Conservation (phyloP, 805 yeast genomes). For the Yarrowia sp. region DNA sequence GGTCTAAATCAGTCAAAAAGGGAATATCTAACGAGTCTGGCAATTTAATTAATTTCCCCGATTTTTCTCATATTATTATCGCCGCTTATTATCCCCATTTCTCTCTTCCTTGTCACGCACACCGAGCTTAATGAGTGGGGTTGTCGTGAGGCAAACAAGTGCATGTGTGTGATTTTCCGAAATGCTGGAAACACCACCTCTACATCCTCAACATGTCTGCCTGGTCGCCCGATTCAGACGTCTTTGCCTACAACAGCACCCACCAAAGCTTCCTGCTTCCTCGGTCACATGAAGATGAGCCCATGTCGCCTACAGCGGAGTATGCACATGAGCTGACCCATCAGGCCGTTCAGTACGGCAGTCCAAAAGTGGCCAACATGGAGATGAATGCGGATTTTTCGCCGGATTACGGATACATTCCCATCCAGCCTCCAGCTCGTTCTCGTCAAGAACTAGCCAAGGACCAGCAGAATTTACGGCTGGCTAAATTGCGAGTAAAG, state of each 20-base stretch:
- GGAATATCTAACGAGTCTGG: too few species aligned
- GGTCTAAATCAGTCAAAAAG: too few species aligned
- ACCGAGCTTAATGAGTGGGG: too few species aligned
- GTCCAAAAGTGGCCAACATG: background rate
- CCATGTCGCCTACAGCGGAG: conserved; percentile 11
- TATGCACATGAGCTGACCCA: conserved; percentile 10
- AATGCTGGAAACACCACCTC: background rate
- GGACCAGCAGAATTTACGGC: background rate
- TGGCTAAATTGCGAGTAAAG: background rate
- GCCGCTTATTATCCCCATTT: too few species aligned
- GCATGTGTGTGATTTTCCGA: too few species aligned
- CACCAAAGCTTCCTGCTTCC: background rate
- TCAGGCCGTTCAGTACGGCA: background rate
- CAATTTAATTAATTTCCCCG: too few species aligned
- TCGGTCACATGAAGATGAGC: background rate
- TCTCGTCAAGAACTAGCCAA: background rate
- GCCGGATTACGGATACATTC: background rate
- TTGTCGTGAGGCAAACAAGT: too few species aligned
- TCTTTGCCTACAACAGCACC: background rate
- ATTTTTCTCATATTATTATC: too few species aligned
- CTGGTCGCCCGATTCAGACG: conserved; percentile 2
- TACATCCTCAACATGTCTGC: background rate
- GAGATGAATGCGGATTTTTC: background rate
- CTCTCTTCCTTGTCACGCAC: too few species aligned
- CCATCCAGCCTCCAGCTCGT: background rate